Conservation (phyloP, 2,329 filamentous ascomycete genomes). For the Ceratocystis papillata region DNA sequence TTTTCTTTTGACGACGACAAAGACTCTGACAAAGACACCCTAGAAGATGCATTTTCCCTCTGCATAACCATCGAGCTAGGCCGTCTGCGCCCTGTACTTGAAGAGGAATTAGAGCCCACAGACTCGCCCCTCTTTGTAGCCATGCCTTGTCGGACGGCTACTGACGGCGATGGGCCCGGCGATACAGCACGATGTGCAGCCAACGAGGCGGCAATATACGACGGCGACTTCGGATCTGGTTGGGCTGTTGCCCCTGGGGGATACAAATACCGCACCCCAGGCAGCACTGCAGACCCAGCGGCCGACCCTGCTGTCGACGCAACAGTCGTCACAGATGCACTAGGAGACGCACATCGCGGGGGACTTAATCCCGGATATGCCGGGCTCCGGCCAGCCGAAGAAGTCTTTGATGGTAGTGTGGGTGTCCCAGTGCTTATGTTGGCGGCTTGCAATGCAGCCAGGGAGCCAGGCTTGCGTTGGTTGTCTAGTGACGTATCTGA, state of each 20-base stretch:
- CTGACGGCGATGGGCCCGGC: conserved; percentile 6
- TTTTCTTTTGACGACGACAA: neutral
- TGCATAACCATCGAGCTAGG: conserved; percentile 29
- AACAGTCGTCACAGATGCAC: conserved; percentile 11
- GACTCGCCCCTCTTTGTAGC: conserved; percentile 15
- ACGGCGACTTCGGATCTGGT: conserved; percentile 14
- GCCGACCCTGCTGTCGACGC: neutral
- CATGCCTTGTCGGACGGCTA: neutral
- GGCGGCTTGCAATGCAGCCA: conserved; percentile 17
- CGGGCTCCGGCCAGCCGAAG: neutral
- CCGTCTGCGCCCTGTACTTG: conserved; percentile 27
- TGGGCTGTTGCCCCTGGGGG: conserved; percentile 10
- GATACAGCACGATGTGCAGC: conserved; percentile 32
- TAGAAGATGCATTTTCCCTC: neutral
- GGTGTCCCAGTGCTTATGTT: neutral
- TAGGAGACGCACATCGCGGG: conserved; percentile 4
- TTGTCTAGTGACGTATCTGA: neutral
- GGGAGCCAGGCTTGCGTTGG: conserved; percentile 5
- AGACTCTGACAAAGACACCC: conserved; percentile 1
- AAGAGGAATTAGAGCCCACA: conserved; percentile 26
- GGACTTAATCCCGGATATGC: neutral
- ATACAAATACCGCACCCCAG: conserved; percentile 14
- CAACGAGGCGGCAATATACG: conserved; percentile 44
- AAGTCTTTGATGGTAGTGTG: neutral
- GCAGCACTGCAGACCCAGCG: conserved; percentile 1